Percentiles rank a stretch among this genome's conserved stretches.
phyloP scores from a whole-genome alignment of 345 rosid species.

The Pugionium cornutum region DNA sequence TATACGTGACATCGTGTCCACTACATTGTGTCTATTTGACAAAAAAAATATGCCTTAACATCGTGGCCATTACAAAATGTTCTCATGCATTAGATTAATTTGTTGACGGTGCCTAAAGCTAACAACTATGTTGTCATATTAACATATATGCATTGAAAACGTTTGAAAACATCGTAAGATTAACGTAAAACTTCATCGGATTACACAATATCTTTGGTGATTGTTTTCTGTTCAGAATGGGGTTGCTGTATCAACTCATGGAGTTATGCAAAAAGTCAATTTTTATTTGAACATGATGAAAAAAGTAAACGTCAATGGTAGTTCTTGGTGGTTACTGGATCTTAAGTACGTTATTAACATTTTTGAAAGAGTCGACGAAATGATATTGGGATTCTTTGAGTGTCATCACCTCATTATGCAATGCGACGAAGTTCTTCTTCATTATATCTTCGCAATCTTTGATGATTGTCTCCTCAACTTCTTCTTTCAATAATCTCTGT shows the following conservation, averaged over 20 bases:
- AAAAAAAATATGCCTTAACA: too few relatives aligned
- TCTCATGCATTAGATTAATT: slow-evolving; percentile 31
- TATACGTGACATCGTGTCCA: slow-evolving; percentile 1
- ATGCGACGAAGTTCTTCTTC: slow-evolving; percentile 56
- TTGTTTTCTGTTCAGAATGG: too few relatives aligned
- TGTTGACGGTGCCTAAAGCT: slow-evolving; percentile 20
- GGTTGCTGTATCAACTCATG: too few relatives aligned
- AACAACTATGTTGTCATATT: slow-evolving; percentile 15
- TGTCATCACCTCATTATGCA: slow-evolving; percentile 59
- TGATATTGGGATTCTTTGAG: slow-evolving; percentile 69
- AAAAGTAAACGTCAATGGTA: too few relatives aligned
- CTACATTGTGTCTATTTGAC: too few relatives aligned
- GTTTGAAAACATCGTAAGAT: background rate
- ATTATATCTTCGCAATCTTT: slow-evolving; percentile 73
- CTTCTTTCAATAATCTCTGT: slow-evolving; percentile 63
- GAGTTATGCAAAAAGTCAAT: too few relatives aligned
- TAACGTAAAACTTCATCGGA: too few relatives aligned
- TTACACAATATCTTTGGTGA: too few relatives aligned
- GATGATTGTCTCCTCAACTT: slow-evolving; percentile 57
- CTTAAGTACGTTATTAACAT: background rate
- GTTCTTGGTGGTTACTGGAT: too few relatives aligned
- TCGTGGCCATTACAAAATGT: background rate
- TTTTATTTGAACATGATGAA: too few relatives aligned
- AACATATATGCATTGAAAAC: background rate
- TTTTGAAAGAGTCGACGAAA: slow-evolving; percentile 61